Percentiles rank a stretch among this genome's conserved stretches.
These are phyloP conservation scores for Huiozyma naganishii DNA, from an alignment of 805 yeast species.

Conservation along the genomic window DNA sequence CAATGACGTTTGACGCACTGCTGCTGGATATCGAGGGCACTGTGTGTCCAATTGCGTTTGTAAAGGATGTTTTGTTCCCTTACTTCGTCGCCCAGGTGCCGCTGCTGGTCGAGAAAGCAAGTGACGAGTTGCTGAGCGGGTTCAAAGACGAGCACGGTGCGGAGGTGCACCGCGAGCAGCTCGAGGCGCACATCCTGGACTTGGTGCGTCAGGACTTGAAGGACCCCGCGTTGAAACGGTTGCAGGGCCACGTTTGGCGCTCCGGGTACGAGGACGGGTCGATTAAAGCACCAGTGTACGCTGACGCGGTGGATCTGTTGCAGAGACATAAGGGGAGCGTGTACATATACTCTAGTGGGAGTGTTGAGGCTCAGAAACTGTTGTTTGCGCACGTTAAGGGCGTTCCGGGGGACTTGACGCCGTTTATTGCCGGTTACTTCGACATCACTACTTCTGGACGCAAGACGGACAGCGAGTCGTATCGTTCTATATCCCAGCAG, in stretches of 20 bases:
- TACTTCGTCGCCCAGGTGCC: slow-evolving; percentile 51
- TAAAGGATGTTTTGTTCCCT: slow-evolving; percentile 67
- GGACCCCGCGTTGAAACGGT: slow-evolving; percentile 61
- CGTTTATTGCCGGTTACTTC: slow-evolving; percentile 52
- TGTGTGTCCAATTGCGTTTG: slow-evolving; percentile 83
- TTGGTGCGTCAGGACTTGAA: slow-evolving; percentile 62
- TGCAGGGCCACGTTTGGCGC: slow-evolving; percentile 81
- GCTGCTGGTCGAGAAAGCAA: slow-evolving; percentile 22
- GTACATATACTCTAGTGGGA: slow-evolving; percentile 82
- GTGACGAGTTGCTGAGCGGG: slow-evolving; percentile 16
- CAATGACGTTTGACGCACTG: slow-evolving; percentile 27
- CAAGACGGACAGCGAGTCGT: slow-evolving; percentile 49
- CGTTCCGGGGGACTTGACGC: slow-evolving; percentile 39
- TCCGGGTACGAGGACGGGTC: slow-evolving; percentile 69
- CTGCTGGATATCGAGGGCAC: slow-evolving; percentile 88
- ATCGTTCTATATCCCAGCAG: slow-evolving; percentile 39
- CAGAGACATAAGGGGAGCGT: slow-evolving; percentile 34
- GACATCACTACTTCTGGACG: slow-evolving; percentile 80
- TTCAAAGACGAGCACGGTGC: slow-evolving; percentile 23
- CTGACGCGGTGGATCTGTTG: slow-evolving; percentile 58
- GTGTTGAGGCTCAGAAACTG: slow-evolving; percentile 76
- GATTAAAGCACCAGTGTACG: slow-evolving; percentile 64
- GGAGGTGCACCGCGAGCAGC: background rate
- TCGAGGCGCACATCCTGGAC: slow-evolving; percentile 28
- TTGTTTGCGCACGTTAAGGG: slow-evolving; percentile 50